Evolutionary conservation across 495 filamentous ascomycete genomes (phyloP).

Genomic region (Bacidia rubella): DNA sequence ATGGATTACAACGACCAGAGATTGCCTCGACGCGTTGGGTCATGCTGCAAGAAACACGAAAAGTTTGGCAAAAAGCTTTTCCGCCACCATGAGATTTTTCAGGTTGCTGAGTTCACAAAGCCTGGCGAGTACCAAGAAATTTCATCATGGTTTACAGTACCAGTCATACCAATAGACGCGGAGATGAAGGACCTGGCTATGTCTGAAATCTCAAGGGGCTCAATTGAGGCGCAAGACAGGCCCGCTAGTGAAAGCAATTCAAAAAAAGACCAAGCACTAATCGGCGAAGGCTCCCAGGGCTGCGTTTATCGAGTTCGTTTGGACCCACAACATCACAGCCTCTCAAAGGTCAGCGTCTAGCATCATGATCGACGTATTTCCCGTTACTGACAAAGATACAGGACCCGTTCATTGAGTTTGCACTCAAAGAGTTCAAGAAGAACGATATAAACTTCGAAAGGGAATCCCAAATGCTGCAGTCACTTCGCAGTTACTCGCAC

Average conservation of each 20-base stretch:
- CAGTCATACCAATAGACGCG: neutral
- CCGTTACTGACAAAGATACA: neutral
- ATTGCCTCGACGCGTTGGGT: neutral
- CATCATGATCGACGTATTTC: neutral
- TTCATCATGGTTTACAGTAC: neutral
- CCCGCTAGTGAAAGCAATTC: conserved; percentile 3
- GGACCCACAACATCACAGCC: conserved; percentile 10
- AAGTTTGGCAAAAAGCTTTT: neutral
- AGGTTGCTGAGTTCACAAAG: neutral
- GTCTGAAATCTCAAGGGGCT: neutral
- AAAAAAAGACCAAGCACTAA: neutral
- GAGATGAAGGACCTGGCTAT: neutral
- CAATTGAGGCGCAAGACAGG: neutral
- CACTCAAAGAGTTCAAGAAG: conserved; percentile 9
- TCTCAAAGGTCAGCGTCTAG: conserved; percentile 5
- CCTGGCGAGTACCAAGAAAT: conserved; percentile 1
- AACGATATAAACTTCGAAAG: neutral
- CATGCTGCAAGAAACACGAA: neutral
- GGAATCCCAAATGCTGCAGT: conserved; percentile 6
- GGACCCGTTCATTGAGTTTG: conserved; percentile 3
- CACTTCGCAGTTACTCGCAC: neutral
- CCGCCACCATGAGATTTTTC: neutral
- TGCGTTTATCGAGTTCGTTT: conserved; percentile 9
- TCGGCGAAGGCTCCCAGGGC: neutral
- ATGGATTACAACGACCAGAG: neutral